Percentiles rank a stretch among this genome's conserved stretches.
phyloP scores from a whole-genome alignment of 164 flowering plant genomes.

The Taxillus chinensis region DNA sequence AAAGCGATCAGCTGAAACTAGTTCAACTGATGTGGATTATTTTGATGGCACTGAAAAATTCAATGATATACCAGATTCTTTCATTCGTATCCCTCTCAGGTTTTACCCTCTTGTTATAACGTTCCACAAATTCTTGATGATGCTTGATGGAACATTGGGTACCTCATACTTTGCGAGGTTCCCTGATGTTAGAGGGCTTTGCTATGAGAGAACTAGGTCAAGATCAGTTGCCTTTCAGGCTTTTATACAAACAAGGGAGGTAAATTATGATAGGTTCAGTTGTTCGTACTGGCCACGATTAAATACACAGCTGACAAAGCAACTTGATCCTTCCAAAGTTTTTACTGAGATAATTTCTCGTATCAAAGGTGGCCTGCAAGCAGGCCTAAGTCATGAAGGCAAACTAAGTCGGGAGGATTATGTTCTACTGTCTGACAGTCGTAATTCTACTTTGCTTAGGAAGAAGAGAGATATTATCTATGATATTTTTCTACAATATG shows the following conservation, averaged over 20 bases:
- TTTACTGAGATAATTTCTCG: constrained; percentile 70
- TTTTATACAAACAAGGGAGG: constrained; percentile 43
- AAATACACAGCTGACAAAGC: constrained; percentile 33
- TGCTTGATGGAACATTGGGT: constrained; percentile 67
- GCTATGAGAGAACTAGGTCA: constrained; percentile 9
- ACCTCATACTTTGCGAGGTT: constrained; percentile 56
- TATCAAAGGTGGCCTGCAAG: constrained; percentile 52
- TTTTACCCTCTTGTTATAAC: constrained; percentile 65
- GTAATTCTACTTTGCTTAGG: constrained; percentile 32
- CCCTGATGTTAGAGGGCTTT: constrained; percentile 15
- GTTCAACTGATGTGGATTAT: constrained; percentile 26
- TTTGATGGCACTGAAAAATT: constrained; percentile 31
- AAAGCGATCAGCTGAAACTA: constrained; percentile 10
- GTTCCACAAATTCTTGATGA: constrained; percentile 59
- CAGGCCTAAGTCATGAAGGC: constrained; percentile 21
- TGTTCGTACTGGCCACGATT: constrained; percentile 74
- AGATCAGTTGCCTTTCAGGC: constrained; percentile 36
- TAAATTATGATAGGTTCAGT: constrained; percentile 44
- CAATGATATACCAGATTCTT: constrained; percentile 47
- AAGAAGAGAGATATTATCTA: constrained; percentile 42
- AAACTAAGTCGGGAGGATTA: constrained; percentile 38
- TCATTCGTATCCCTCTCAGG: constrained; percentile 28
- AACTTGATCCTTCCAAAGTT: constrained; percentile 53
- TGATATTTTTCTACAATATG: constrained; percentile 49
- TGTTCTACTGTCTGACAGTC: constrained; percentile 30